Percentiles rank a stretch among this genome's conserved stretches.
phyloP scores from a whole-genome alignment of 108 stramenopile genomes.

The Parietichytrium sp. region DNA sequence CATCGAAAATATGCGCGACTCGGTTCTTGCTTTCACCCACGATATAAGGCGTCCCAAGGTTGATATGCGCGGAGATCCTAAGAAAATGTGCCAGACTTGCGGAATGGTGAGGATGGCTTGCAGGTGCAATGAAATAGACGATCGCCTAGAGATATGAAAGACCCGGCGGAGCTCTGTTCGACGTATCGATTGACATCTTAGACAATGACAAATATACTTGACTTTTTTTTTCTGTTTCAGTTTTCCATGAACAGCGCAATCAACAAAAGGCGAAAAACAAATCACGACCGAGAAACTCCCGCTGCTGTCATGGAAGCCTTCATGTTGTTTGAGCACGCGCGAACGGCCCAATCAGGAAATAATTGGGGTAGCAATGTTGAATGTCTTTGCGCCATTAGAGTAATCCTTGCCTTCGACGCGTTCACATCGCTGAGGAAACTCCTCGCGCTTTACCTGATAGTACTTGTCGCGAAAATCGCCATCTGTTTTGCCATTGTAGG shows the following conservation, averaged over 20 bases:
- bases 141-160: no score
- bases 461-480: slow-evolving; percentile 43
- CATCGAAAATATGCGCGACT: background rate
- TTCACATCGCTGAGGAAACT: slow-evolving; percentile 6
- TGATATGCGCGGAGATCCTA: slow-evolving; percentile 2
- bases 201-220: no score
- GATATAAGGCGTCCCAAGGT: background rate
- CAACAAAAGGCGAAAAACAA: no score
- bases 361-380: slow-evolving; percentile 37
- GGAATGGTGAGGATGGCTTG: background rate
- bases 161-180: no score
- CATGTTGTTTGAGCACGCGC: no score
- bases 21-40: background rate
- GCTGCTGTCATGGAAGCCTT: no score
- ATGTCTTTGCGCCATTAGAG: slow-evolving; percentile 9
- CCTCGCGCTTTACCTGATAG: slow-evolving; percentile 39
- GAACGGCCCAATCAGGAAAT: no score
- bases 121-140: background rate
- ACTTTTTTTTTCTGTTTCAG: no score
- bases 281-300: no score
- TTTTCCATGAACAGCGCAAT: no score
- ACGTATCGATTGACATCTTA: no score
- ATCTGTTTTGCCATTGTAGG: slow-evolving; percentile 42
- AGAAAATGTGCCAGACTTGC: background rate
- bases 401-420: slow-evolving; percentile 26